Percentiles rank a stretch among this genome's conserved stretches.
phyloP scores from a whole-genome alignment of 495 filamentous ascomycete genomes.

The Tetracladium setigerum region DNA sequence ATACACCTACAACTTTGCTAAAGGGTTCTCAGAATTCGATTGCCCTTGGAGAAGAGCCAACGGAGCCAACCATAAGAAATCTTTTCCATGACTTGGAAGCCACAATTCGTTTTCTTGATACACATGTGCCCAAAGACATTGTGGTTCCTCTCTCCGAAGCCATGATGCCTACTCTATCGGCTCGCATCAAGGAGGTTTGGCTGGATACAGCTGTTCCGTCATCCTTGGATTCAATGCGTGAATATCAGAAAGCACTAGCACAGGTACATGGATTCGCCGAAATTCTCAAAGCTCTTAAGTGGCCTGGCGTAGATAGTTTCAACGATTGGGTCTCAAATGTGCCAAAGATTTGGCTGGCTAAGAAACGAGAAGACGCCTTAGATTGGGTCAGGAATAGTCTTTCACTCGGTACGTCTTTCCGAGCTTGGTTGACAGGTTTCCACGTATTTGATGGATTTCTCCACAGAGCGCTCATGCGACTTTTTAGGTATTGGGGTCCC shows the following conservation, averaged over 20 bases:
- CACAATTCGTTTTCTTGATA: constrained; percentile 58
- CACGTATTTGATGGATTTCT: neutral
- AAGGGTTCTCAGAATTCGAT: constrained; percentile 12
- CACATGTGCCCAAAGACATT: constrained; percentile 56
- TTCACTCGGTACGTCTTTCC: constrained; percentile 24
- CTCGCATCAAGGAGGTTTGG: constrained; percentile 62
- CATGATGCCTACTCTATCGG: constrained; percentile 58
- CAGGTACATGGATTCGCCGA: constrained; percentile 54
- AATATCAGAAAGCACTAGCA: constrained; percentile 59
- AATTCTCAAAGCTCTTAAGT: constrained; percentile 51
- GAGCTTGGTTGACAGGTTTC: neutral
- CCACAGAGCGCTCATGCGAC: neutral
- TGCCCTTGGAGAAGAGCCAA: neutral
- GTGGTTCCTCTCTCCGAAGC: constrained; percentile 51
- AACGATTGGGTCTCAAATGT: constrained; percentile 74
- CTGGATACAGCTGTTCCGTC: constrained; percentile 69
- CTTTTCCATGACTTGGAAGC: constrained; percentile 52
- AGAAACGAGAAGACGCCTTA: constrained; percentile 68
- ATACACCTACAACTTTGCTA: neutral
- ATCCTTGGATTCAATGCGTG: constrained; percentile 56
- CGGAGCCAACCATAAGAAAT: constrained; percentile 26
- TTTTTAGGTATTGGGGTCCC: constrained; percentile 47
- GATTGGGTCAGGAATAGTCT: constrained; percentile 64
- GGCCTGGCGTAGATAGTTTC: constrained; percentile 62
- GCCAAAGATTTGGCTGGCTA: constrained; percentile 78